Conservation (phyloP, 768 basidiomycete genomes). For the Suillus variegatus region DNA sequence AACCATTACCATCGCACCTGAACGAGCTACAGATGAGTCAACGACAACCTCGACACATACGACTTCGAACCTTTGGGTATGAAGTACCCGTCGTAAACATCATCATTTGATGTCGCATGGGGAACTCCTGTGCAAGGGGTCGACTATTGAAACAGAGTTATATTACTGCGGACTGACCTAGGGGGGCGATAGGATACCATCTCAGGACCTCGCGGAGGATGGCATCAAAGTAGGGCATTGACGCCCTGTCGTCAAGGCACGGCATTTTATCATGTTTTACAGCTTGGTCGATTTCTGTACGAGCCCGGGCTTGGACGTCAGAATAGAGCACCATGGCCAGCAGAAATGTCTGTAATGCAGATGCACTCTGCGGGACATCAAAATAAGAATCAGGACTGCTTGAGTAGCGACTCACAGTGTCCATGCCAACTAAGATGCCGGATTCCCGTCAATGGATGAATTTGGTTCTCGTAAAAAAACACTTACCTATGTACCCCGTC, state of each 20-base stretch:
- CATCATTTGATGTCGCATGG: slow-evolving; percentile 33
- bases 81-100: slow-evolving; percentile 41
- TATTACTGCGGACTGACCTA: slow-evolving; percentile 16
- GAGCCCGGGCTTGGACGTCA: slow-evolving; percentile 27
- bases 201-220: slow-evolving; percentile 22
- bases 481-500: no score
- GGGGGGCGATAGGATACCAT: slow-evolving; percentile 25
- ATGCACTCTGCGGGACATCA: no score
- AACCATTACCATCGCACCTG: neutral
- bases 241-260: slow-evolving; percentile 15
- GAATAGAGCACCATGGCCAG: slow-evolving; percentile 33
- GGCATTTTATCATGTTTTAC: slow-evolving; percentile 18
- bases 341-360: neutral
- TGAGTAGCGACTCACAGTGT: no score
- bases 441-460: no score
- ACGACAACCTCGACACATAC: neutral
- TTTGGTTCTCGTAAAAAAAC: no score
- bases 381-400: no score
- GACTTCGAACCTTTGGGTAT: slow-evolving; percentile 49
- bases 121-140: slow-evolving; percentile 17
- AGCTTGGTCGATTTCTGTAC: slow-evolving; percentile 29
- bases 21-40: neutral
- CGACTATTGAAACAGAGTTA: no score
- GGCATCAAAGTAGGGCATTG: slow-evolving; percentile 29
- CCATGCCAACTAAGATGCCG: no score